A percentile compares a stretch with the other conserved stretches of the same genome.
Evolutionary conservation across 805 yeast genomes (phyloP).

Genomic region (Wickerhamomyces rabaulensis): DNA sequence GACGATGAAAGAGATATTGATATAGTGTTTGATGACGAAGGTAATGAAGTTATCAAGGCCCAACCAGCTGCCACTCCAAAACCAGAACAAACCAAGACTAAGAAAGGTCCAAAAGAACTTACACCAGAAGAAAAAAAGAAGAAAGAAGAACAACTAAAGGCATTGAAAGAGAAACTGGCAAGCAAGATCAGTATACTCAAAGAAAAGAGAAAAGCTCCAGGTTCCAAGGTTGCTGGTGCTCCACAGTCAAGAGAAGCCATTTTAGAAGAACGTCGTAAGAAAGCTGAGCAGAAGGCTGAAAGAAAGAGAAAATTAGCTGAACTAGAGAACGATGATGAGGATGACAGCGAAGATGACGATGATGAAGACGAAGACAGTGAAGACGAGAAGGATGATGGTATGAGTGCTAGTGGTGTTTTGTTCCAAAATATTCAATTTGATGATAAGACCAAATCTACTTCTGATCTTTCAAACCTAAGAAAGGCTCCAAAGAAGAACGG

Average conservation of each 20-base stretch:
- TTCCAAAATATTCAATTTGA: slow-evolving; percentile 79
- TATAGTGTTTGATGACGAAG: slow-evolving; percentile 69
- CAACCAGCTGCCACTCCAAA: slow-evolving; percentile 1
- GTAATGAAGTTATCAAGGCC: slow-evolving; percentile 38
- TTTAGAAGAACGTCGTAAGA: slow-evolving; percentile 56
- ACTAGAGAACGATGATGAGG: slow-evolving; percentile 24
- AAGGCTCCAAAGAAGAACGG: slow-evolving; percentile 65
- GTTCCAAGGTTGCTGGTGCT: slow-evolving; percentile 74
- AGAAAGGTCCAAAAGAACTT: slow-evolving; percentile 23
- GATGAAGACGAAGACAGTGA: slow-evolving; percentile 36
- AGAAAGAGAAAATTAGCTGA: slow-evolving; percentile 35
- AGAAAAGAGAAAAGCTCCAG: slow-evolving; percentile 89
- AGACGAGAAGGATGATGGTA: slow-evolving; percentile 28
- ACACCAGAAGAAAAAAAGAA: slow-evolving; percentile 45
- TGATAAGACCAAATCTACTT: slow-evolving; percentile 75
- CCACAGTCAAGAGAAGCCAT: slow-evolving; percentile 81
- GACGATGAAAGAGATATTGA: slow-evolving; percentile 30
- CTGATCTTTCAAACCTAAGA: slow-evolving; percentile 59
- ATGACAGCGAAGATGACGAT: slow-evolving; percentile 36
- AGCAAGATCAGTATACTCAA: slow-evolving; percentile 63
- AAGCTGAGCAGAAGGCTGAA: slow-evolving; percentile 28
- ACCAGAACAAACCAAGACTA: slow-evolving; percentile 9
- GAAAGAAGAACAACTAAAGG: slow-evolving; percentile 52
- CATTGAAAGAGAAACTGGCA: slow-evolving; percentile 74
- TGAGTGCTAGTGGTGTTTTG: slow-evolving; percentile 40